phyloP scores from a whole-genome alignment of 2,329 filamentous ascomycete species.

The Akanthomyces lecanii region DNA sequence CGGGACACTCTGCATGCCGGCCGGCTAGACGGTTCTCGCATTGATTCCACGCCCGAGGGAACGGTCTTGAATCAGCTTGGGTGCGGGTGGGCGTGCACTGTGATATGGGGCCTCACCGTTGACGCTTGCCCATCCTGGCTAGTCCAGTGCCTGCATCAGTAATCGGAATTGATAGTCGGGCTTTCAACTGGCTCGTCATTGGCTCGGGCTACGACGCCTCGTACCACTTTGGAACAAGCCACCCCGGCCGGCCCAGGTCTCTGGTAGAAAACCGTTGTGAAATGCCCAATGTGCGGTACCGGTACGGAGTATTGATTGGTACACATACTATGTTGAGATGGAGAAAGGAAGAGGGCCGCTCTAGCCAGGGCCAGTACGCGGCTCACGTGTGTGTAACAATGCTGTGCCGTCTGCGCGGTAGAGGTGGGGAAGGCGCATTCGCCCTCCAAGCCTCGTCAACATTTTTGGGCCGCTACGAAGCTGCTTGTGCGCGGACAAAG shows the following conservation, averaged over 20 bases:
- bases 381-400: conserved; percentile 4
- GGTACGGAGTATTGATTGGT: neutral
- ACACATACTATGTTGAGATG: conserved; percentile 1
- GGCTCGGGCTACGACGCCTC: conserved; percentile 3
- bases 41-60: neutral
- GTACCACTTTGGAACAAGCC: conserved; percentile 3
- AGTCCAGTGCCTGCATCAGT: conserved; percentile 13
- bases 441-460: neutral
- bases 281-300: neutral
- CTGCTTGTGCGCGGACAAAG: neutral
- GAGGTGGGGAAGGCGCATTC: neutral
- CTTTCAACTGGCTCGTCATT: conserved; percentile 1
- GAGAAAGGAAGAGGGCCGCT: neutral
- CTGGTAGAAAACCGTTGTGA: conserved; percentile 10
- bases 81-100: neutral
- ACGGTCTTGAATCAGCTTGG: neutral
- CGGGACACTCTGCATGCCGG: conserved; percentile 1
- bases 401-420: conserved; percentile 1
- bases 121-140: neutral
- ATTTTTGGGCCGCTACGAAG: neutral
- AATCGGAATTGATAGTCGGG: conserved; percentile 14
- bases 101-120: conserved; percentile 15
- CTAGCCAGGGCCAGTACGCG: neutral
- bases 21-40: conserved; percentile 14
- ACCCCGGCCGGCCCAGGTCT: neutral